Conservation (phyloP, 1,284 basidiomycete genomes). For the Cutaneotrichosporon cyanovorans region DNA sequence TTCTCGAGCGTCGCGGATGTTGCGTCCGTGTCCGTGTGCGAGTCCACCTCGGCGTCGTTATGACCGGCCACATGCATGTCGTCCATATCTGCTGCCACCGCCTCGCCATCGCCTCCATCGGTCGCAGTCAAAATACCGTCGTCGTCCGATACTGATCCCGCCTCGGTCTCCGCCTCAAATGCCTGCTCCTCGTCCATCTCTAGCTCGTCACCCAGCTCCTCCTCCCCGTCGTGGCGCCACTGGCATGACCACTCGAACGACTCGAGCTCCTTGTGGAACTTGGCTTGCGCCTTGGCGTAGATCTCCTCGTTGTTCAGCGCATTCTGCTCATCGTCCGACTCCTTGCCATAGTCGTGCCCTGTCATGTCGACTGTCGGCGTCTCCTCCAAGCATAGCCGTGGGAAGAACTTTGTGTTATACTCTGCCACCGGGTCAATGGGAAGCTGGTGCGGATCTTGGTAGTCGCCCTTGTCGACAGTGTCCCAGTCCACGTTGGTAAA, state of each 20-base stretch:
- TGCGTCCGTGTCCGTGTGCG: no score
- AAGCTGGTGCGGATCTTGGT: conserved; percentile 83
- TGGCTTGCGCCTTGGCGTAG: conserved; percentile 26
- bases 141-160: not conserved
- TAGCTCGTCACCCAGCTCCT: conserved; percentile 3
- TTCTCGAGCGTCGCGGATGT: no score
- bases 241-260: conserved; percentile 30
- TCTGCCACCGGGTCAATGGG: conserved; percentile 87
- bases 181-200: conserved; percentile 13
- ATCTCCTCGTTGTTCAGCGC: conserved; percentile 32
- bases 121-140: no score
- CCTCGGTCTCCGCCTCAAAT: not conserved
- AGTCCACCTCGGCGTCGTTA: no score
- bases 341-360: conserved; percentile 25
- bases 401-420: conserved; percentile 94
- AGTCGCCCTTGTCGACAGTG: conserved; percentile 29
- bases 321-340: conserved; percentile 15
- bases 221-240: conserved; percentile 5
- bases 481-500: conserved; percentile 72
- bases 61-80: no score
- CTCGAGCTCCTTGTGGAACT: conserved; percentile 26
- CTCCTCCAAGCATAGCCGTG: conserved; percentile 93
- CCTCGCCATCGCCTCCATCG: no score
- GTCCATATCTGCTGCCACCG: no score
- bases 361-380: conserved; percentile 55